Percentiles rank a stretch among this genome's conserved stretches.
Evolutionary conservation across 116 monocot species (phyloP).

Genomic region (Trichopus zeylanicus): DNA sequence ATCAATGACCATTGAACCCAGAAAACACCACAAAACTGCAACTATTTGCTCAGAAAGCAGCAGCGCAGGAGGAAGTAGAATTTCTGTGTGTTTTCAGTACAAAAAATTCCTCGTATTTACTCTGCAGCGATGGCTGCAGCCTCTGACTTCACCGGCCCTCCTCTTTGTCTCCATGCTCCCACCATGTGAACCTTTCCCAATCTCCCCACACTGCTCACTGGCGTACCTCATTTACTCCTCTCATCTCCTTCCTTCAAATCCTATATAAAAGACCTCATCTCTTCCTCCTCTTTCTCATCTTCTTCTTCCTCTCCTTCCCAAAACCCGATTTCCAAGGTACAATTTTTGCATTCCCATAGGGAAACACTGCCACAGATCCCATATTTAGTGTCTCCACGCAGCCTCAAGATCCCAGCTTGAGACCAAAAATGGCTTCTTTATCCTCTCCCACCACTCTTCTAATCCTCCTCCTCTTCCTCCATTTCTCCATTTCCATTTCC

Average conservation of each 20-base stretch:
- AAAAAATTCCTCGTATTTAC: not conserved
- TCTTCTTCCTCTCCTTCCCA: not conserved
- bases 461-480: not conserved
- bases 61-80: not conserved
- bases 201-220: not conserved
- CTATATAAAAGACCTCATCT: not conserved
- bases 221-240: not conserved
- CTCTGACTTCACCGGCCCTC: not conserved
- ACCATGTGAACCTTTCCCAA: not conserved
- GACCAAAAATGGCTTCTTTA: not conserved
- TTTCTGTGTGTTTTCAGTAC: not conserved
- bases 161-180: not conserved
- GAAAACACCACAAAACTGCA: too few species aligned
- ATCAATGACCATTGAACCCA: too few species aligned
- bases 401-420: not conserved
- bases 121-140: not conserved
- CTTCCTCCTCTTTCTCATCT: not conserved
- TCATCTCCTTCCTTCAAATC: not conserved
- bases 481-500: not conserved
- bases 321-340: not conserved
- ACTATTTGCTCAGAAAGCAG: too few species aligned
- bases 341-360: too few species aligned
- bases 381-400: too few species aligned
- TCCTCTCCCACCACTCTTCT: not conserved
- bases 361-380: too few species aligned